A percentile compares a stretch with the other conserved stretches of the same genome.
Conservation (phyloP, 768 basidiomycete species). For the Auricularia cornea region DNA sequence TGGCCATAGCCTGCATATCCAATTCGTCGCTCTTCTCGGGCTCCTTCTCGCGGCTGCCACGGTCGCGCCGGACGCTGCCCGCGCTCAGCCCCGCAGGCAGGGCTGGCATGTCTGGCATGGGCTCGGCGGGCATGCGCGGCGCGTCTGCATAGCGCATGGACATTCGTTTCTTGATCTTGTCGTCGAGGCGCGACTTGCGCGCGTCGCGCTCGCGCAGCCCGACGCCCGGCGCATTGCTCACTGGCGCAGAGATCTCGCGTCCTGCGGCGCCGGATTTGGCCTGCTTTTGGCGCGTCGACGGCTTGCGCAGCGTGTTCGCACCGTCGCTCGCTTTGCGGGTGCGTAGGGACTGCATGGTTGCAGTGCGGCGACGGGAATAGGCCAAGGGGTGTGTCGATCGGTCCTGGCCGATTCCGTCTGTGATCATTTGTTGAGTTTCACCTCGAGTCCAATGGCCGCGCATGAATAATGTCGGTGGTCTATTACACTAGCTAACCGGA, state of each 20-base stretch:
- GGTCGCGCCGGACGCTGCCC: slow-evolving; percentile 20
- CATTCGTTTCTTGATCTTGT: slow-evolving; percentile 95
- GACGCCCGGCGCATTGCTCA: not conserved
- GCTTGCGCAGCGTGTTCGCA: slow-evolving; percentile 7
- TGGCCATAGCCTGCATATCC: slow-evolving; percentile 56
- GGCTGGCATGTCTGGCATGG: slow-evolving; percentile 50
- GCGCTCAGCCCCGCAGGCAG: slow-evolving; percentile 35
- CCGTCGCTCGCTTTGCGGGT: slow-evolving; percentile 20
- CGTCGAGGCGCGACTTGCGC: slow-evolving; percentile 50
- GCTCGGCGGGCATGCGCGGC: slow-evolving; percentile 53
- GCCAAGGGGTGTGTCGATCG: too few species aligned
- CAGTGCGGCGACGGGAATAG: not conserved
- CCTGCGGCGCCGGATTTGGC: slow-evolving; percentile 4
- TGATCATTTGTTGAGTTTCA: too few species aligned
- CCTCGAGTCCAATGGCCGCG: too few species aligned
- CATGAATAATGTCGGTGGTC: too few species aligned
- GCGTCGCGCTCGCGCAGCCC: slow-evolving; percentile 12
- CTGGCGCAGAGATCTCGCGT: not conserved
- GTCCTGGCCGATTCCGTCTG: too few species aligned
- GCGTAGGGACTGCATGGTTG: slow-evolving; percentile 27
- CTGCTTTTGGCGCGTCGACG: slow-evolving; percentile 7
- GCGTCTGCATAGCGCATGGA: slow-evolving; percentile 90
- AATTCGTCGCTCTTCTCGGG: slow-evolving; percentile 22
- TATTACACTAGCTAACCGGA: too few species aligned
- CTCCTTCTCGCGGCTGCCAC: slow-evolving; percentile 18